Percentiles rank a stretch among this genome's conserved stretches.
Conservation (phyloP, 805 yeast genomes). For the Starmerella tilneyi region DNA sequence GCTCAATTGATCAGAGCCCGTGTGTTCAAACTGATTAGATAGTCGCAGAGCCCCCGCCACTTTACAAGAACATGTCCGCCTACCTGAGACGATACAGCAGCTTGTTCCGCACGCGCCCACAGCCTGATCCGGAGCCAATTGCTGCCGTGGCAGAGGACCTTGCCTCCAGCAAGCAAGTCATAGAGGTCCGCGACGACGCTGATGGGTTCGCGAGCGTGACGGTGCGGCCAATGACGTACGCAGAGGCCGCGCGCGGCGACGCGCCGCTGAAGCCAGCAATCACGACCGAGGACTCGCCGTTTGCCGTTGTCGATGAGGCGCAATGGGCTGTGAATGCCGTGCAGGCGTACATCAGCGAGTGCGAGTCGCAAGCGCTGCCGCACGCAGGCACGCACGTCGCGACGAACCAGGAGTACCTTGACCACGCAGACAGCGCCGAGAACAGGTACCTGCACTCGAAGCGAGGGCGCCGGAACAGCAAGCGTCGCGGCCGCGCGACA, state of each 20-base stretch:
- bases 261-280: constrained; percentile 8
- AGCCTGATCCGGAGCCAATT: constrained; percentile 3
- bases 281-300: constrained; percentile 2
- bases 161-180: constrained; percentile 13
- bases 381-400: constrained; percentile 10
- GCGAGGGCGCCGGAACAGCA: constrained; percentile 10
- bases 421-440: neutral
- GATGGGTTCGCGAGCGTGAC: constrained; percentile 41
- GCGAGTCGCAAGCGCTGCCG: neutral
- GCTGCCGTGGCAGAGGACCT: constrained; percentile 10
- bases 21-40: too few species aligned
- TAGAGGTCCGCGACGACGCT: constrained; percentile 23
- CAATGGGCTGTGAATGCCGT: constrained; percentile 15
- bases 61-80: neutral
- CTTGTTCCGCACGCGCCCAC: constrained; percentile 12
- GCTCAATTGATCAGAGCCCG: constrained; percentile 4
- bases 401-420: constrained; percentile 12
- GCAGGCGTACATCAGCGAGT: constrained; percentile 10
- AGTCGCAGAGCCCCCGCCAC: neutral
- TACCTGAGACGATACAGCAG: constrained; percentile 9
- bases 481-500: neutral
- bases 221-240: constrained; percentile 42
- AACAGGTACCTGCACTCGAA: neutral
- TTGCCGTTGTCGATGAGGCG: constrained; percentile 14
- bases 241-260: constrained; percentile 36